A percentile compares a stretch with the other conserved stretches of the same genome.
Evolutionary conservation across 192 early-diverging fungal genomes (phyloP).

Genomic region (Entomortierella parvispora): DNA sequence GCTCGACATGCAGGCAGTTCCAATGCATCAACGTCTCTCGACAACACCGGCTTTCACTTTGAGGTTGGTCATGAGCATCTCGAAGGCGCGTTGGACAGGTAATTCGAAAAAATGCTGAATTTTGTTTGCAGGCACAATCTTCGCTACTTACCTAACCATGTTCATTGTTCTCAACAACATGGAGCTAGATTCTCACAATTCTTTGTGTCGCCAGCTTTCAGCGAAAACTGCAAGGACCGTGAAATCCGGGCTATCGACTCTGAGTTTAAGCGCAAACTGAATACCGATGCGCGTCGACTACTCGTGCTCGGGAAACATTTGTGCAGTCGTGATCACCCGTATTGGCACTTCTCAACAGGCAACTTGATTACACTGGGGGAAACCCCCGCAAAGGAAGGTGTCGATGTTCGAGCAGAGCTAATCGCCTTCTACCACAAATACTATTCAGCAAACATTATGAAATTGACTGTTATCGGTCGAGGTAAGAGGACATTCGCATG

Average conservation of each 20-base stretch:
- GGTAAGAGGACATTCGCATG: slow-evolving; percentile 25
- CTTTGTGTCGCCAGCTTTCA: slow-evolving; percentile 89
- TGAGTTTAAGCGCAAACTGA: slow-evolving; percentile 92
- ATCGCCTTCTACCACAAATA: slow-evolving; percentile 85
- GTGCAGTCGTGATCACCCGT: slow-evolving; percentile 76
- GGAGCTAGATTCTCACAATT: slow-evolving; percentile 76
- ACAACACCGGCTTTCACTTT: slow-evolving; percentile 65
- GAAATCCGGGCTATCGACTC: slow-evolving; percentile 94
- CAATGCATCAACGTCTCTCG: slow-evolving; percentile 61
- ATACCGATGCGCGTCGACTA: slow-evolving; percentile 83
- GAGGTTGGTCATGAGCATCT: slow-evolving; percentile 61
- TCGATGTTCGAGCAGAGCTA: slow-evolving; percentile 82
- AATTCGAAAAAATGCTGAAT: not conserved
- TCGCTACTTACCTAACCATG: not conserved
- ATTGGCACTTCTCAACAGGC: slow-evolving; percentile 89
- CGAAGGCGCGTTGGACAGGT: slow-evolving; percentile 66
- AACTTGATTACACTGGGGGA: slow-evolving; percentile 83
- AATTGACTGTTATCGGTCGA: slow-evolving; percentile 82
- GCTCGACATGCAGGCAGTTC: slow-evolving; percentile 61
- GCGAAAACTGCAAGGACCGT: slow-evolving; percentile 85
- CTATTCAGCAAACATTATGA: slow-evolving; percentile 95
- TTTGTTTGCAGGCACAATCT: not conserved
- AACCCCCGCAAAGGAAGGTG: slow-evolving; percentile 64
- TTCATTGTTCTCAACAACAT: too few species aligned
- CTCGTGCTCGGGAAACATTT: slow-evolving; percentile 84